Conservation (phyloP, 352 stramenopile genomes). For the Hyphochytrium catenoides region DNA sequence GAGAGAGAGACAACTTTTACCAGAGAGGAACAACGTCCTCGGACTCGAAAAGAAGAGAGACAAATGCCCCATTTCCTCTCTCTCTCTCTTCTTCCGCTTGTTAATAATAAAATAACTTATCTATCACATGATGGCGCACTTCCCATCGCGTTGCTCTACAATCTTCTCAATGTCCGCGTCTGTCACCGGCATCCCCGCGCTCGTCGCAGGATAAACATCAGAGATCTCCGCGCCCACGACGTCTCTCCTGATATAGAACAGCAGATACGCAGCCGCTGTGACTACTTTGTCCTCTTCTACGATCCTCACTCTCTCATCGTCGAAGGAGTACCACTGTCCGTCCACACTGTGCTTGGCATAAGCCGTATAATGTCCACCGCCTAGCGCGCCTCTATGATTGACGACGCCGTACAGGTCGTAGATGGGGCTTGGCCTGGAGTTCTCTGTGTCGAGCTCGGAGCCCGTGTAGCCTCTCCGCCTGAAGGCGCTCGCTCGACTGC, state of each 20-base stretch:
- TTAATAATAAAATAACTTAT: constrained; percentile 3
- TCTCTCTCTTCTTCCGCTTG: too few relatives aligned
- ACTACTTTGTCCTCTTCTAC: constrained; percentile 61
- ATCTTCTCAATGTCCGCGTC: constrained; percentile 67
- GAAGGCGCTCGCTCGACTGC: too few relatives aligned
- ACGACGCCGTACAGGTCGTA: constrained; percentile 66
- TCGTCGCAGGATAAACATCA: constrained; percentile 57
- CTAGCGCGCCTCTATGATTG: constrained; percentile 60
- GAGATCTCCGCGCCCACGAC: constrained; percentile 51
- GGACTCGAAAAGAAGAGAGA: too few relatives aligned
- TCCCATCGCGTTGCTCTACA: constrained; percentile 43
- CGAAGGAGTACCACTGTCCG: constrained; percentile 69
- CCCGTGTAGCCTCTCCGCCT: too few relatives aligned
- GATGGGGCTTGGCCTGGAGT: too few relatives aligned
- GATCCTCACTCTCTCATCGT: constrained; percentile 57
- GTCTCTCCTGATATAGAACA: constrained; percentile 73
- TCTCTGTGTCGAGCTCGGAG: too few relatives aligned
- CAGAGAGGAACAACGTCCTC: too few relatives aligned
- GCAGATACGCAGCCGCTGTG: constrained; percentile 57
- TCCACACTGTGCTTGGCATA: constrained; percentile 65
- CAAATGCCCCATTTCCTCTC: too few relatives aligned
- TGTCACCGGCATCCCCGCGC: constrained; percentile 45
- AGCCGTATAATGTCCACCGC: constrained; percentile 58
- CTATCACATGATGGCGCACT: constrained; percentile 51
- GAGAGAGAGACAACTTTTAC: too few relatives aligned